Evolutionary conservation across 352 stramenopile species (phyloP), one percentile per base, ranked within the genome.

Genomic region (Globisporangium paddicum): DNA sequence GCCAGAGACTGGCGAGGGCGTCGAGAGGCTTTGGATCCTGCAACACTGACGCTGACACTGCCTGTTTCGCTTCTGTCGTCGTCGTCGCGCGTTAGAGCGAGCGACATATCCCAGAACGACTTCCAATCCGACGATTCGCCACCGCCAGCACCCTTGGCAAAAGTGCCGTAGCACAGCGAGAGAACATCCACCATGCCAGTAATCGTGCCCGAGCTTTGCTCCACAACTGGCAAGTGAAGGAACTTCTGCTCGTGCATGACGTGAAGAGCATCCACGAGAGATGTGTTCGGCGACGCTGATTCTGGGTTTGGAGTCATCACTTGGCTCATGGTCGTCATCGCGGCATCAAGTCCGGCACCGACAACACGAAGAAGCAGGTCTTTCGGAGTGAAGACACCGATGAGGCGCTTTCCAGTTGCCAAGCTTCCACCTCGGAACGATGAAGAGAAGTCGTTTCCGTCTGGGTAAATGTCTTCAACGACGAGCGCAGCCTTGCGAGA

Each of bases 221-320:
- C 93, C 13, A 98, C 94, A 1, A 99, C 93, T 23, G 97, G 97
- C 46, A 99, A 64, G 58, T 98, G 97, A 30, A 99, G 69, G 68
- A 99, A 99, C 58, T 96, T 96, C 62, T 99, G 96, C 57, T 99
- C 96, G 63, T 98, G 95, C 96, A 99, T 99, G 23, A 98, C 91
- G 66, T 99, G 96, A 41, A 99, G 77, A 19, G 96, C 96, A 57
- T 99, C 97, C 9, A 99, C 73, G 10, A 99, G 88, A 28, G 90
- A 97, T 5, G 91, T 98, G 50, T 77, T 95, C 6, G 94, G 93
- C 18, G 81, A 81, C 18, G 97, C 93, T 16, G 88, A 89, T 68
- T 99, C 96, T 1, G 97, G 97, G 60, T 98, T 96, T 6, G 89
- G 89, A 14, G 97, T 99, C 96, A 99, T 99, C 23, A 99, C 94